Conservation (phyloP, 2,329 filamentous ascomycete genomes). For the Apiospora pterosperma region DNA sequence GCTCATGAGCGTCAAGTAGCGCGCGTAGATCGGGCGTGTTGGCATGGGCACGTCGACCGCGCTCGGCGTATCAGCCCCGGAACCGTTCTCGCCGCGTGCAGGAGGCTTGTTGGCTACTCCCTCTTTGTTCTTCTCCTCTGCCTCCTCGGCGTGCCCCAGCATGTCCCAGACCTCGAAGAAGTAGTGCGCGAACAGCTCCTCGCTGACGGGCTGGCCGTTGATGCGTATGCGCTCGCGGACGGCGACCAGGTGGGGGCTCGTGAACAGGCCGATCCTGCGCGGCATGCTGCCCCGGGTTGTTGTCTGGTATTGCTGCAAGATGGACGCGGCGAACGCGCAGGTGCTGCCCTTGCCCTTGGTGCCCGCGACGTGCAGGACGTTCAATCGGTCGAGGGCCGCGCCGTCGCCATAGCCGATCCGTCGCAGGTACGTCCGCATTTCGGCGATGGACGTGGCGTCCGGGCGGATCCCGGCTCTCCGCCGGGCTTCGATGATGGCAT, state of each 20-base stretch:
- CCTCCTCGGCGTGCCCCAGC: constrained; percentile 35
- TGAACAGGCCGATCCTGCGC: constrained; percentile 60
- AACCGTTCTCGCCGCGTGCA: not conserved
- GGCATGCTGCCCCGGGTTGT: constrained; percentile 25
- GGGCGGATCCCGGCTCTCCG: constrained; percentile 59
- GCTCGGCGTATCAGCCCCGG: not conserved
- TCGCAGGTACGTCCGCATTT: constrained; percentile 75
- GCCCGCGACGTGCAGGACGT: constrained; percentile 67
- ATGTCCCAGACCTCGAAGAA: constrained; percentile 67
- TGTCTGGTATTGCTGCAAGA: constrained; percentile 51
- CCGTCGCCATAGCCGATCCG: constrained; percentile 69
- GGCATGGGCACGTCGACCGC: constrained; percentile 30
- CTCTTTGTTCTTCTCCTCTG: constrained; percentile 9
- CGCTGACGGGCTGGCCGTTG: constrained; percentile 54
- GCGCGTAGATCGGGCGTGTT: constrained; percentile 53
- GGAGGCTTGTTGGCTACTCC: not conserved
- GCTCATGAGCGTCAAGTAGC: constrained; percentile 62
- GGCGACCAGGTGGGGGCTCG: constrained; percentile 64
- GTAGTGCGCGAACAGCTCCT: constrained; percentile 58
- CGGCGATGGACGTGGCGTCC: constrained; percentile 66
- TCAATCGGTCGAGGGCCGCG: constrained; percentile 55
- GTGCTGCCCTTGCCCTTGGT: constrained; percentile 78
- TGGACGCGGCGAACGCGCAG: constrained; percentile 63
- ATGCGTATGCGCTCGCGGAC: constrained; percentile 67
- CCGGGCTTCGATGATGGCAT: constrained; percentile 73